Conservation (phyloP, 371 early-diverging fungal genomes). For the Actinomortierella wolfii region DNA sequence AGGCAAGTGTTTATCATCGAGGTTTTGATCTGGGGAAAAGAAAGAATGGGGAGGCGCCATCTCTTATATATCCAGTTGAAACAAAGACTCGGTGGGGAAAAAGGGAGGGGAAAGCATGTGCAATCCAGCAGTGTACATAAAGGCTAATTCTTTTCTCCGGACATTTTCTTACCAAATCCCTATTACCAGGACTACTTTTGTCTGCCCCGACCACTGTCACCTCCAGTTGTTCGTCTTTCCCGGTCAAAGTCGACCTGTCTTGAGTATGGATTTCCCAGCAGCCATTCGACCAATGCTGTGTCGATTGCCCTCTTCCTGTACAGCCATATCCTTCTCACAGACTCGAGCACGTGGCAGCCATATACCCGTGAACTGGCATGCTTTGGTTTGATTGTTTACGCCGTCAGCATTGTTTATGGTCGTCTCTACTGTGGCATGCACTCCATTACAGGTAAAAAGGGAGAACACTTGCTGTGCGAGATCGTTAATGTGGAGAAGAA, state of each 20-base stretch:
- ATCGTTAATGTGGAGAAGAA: no score
- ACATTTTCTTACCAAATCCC: constrained; percentile 4
- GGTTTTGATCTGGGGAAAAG: no score
- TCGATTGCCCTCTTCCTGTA: constrained; percentile 70
- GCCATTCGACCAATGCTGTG: constrained; percentile 77
- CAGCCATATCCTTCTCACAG: constrained; percentile 48
- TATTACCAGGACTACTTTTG: constrained; percentile 69
- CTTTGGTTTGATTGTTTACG: constrained; percentile 57
- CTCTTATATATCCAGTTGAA: no score
- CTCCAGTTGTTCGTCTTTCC: constrained; percentile 70
- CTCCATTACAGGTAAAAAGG: constrained; percentile 55
- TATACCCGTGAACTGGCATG: constrained; percentile 49
- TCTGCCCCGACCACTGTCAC: constrained; percentile 76
- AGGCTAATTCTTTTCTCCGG: constrained; percentile 14
- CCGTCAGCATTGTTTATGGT: constrained; percentile 68
- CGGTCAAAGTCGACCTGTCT: constrained; percentile 63
- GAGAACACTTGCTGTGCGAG: no score
- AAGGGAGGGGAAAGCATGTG: background rate
- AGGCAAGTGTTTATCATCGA: constrained; percentile 55
- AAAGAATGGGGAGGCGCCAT: no score
- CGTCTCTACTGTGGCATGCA: constrained; percentile 84
- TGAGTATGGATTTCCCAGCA: constrained; percentile 86
- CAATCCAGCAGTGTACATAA: background rate
- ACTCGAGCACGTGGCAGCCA: constrained; percentile 30
- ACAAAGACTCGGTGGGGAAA: background rate